A percentile compares a stretch with the other conserved stretches of the same genome.
Evolutionary conservation across 2,329 filamentous ascomycete genomes (phyloP).

Genomic region (Penicillium janthinellum): DNA sequence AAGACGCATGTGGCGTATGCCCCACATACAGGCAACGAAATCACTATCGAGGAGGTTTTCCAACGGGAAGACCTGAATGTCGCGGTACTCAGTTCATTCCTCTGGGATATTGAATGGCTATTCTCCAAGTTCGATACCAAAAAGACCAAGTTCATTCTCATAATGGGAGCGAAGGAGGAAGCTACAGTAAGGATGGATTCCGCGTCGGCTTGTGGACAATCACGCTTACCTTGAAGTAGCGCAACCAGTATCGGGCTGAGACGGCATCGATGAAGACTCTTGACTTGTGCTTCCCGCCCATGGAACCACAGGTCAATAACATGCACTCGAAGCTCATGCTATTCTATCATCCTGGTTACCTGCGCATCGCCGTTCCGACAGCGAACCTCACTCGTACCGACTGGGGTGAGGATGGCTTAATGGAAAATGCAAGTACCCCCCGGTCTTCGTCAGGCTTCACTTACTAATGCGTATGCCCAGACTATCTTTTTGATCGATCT

Average conservation of each 20-base stretch:
- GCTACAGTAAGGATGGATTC: conserved; percentile 36
- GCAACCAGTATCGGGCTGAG: conserved; percentile 44
- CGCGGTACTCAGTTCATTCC: conserved; percentile 82
- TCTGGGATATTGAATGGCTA: conserved; percentile 82
- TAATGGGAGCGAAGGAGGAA: conserved; percentile 62
- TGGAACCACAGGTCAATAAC: conserved; percentile 68
- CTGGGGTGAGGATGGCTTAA: conserved; percentile 76
- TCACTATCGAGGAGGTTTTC: conserved; percentile 85
- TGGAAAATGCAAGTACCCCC: conserved; percentile 71
- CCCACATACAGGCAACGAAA: conserved; percentile 66
- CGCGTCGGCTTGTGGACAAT: neutral
- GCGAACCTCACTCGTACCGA: conserved; percentile 85
- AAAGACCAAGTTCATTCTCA: conserved; percentile 64
- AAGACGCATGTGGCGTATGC: conserved; percentile 75
- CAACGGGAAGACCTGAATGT: conserved; percentile 71
- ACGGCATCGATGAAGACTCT: conserved; percentile 55
- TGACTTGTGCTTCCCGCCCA: conserved; percentile 75
- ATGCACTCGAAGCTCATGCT: conserved; percentile 97
- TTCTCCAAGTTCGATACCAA: conserved; percentile 67
- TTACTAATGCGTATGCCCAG: conserved; percentile 42
- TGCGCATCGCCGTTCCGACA: conserved; percentile 81
- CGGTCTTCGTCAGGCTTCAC: neutral
- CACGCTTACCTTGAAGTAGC: conserved; percentile 16
- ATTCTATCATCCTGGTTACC: conserved; percentile 71
- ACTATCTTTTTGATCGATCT: conserved; percentile 91